Evolutionary conservation across 1,284 basidiomycete genomes (phyloP).

Genomic region (Cryptococcus sp.): DNA sequence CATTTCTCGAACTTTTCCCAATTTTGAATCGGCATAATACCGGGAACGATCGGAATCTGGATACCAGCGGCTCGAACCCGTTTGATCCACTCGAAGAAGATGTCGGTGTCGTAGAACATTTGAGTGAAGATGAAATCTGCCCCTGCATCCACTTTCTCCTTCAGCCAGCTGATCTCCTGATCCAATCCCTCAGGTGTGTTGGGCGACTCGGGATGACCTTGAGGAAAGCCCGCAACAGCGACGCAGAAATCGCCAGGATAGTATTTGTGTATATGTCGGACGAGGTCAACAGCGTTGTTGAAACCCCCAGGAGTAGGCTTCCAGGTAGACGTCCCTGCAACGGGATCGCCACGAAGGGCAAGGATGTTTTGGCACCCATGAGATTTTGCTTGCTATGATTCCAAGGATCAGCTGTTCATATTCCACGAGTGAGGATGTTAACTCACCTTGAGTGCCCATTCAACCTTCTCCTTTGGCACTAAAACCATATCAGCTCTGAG

Average conservation of each 20-base stretch:
- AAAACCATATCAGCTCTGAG: background rate
- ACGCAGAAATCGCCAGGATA: slow-evolving; percentile 93
- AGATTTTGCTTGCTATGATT: slow-evolving; percentile 76
- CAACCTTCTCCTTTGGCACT: slow-evolving; percentile 89
- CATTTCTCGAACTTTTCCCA: slow-evolving; percentile 96
- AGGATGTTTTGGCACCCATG: slow-evolving; percentile 93
- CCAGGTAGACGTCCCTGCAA: slow-evolving; percentile 84
- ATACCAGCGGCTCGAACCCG: slow-evolving; percentile 82
- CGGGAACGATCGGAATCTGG: slow-evolving; percentile 87
- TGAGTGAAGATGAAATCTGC: slow-evolving; percentile 97
- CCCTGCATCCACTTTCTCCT: slow-evolving; percentile 90
- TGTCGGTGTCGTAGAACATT: slow-evolving; percentile 91
- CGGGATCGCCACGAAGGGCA: slow-evolving; percentile 91
- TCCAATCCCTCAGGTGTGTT: slow-evolving; percentile 45
- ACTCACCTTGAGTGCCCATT: slow-evolving; percentile 78
- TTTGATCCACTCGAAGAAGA: slow-evolving; percentile 82
- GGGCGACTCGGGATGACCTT: slow-evolving; percentile 66
- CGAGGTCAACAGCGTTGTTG: slow-evolving; percentile 84
- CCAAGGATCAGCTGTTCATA: slow-evolving; percentile 15
- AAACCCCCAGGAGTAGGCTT: slow-evolving; percentile 86
- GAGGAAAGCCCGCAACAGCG: slow-evolving; percentile 88
- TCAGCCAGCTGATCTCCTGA: slow-evolving; percentile 81
- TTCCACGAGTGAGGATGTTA: background rate
- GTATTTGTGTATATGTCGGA: slow-evolving; percentile 74
- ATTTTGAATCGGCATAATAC: slow-evolving; percentile 94